Base-by-base conservation (phyloP, 768 basidiomycete species). In the Ramaria sp. region DNA sequence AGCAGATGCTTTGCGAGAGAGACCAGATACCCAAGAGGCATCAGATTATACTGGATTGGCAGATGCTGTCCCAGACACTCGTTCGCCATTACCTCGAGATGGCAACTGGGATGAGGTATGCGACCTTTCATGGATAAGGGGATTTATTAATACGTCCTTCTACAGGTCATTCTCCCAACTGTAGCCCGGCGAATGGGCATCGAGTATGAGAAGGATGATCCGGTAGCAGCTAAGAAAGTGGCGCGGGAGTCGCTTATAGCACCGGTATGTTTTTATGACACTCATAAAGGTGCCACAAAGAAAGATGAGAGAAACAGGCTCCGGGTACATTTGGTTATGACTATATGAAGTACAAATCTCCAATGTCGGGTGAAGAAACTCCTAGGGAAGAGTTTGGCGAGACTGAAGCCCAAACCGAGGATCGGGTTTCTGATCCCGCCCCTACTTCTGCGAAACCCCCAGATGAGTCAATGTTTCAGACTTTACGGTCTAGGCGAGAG, bases 61-160 rank as follows among this genome's bases (percentile, higher is more conserved):
- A 49, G 73, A 90, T 65, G 88, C 88, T 22, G 88, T 91, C 63
- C 88, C 89, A 5, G 53, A 55, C n/a, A 55, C 53, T 75, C 78
- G 3, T 88, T 85, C 88, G 62, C 85, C 86, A 24, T 71, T 82
- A 25, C 77, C 74, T 24, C 70, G 69, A 56, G 71, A 77, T 22
- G 85, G 85, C 1, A 89, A 87, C 61, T 92, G 89, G 88, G 88
- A 92, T 62, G 88, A 92, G 64, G 87, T 80, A 61, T 63, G 77
- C 71, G 27, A 39, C 48, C 5, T 49, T 10, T 59, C 34, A 47
- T 13, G 38, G 20, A 12, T 16, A 1, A 55, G n/a, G 13, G 5
- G 18, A 16, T 25, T 20, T 6, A 15, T 32, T 57, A 56, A 52
- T 37, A 49, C 16, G 0, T 50, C 36, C 38, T 15, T 38, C 47